Evolutionary conservation across 768 basidiomycete genomes (phyloP), one percentile per base, ranked within the genome.

Genomic region (Hypholoma sublateritium): DNA sequence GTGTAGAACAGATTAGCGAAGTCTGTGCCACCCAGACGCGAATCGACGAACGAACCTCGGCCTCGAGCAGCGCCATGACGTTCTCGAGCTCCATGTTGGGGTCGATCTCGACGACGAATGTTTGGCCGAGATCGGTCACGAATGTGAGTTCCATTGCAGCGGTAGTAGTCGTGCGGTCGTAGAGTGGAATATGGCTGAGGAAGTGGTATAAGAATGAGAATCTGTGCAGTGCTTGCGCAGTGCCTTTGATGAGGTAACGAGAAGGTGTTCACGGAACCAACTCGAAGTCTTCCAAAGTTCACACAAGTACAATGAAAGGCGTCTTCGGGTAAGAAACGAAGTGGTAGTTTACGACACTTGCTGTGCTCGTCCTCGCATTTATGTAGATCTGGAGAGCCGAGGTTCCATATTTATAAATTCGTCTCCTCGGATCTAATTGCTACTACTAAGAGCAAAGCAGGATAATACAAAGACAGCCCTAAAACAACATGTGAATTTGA

Each of bases 51-150:
- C 87, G 70, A 69, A 94, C 96, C 84, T 98, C 95, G 0, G 89
- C 95, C 72, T 97, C 94, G n/a, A 97, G 79, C 53, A 98, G 77
- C 12, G 93, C 96, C 82, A 89, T 89, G 36, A 98, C 87, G 69
- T 95, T 90, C 77, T 93, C 91, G 25, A 98, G 82, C 70, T 92
- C 87, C 91, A 98, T 95, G 52, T 80, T 81, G 1, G 91, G 82
- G 73, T 95, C 93, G 62, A 97, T 92, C 67, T 98, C 95, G 50
- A 96, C 74, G 39, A 72, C 65, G 62, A 82, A 90, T 1, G 79
- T 75, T 55, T 86, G 77, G 7, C 89, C 89, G 19, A 80, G 59
- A 60, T 91, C 89, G 48, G 77, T 89, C 43, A 85, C 72, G 67
- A 92, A 89, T 2, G 89, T 91, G 54, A 92, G 71, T 63, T 83